Conservation (phyloP, 345 rosid genomes). For the Gossypioides kirkii region DNA sequence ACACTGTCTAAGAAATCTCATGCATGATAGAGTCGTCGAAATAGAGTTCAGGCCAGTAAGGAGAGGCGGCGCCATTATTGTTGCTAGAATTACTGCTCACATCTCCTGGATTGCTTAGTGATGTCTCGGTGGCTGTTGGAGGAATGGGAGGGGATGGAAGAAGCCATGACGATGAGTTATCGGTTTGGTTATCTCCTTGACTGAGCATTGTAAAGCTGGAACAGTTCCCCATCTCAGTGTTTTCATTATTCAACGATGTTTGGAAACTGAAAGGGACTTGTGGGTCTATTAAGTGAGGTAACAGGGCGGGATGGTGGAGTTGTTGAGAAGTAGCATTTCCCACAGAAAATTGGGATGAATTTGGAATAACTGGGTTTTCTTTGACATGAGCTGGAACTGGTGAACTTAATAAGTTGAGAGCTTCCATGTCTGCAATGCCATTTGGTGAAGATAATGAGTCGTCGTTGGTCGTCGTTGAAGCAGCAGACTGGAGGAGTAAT, state of each 20-base stretch:
- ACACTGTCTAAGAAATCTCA: slow-evolving; percentile 27
- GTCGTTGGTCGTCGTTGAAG: slow-evolving; percentile 15
- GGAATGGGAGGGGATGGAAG: slow-evolving; percentile 26
- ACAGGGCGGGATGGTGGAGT: slow-evolving; percentile 39
- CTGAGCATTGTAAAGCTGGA: slow-evolving; percentile 18
- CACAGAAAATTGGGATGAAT: slow-evolving; percentile 22
- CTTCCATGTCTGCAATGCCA: slow-evolving; percentile 34
- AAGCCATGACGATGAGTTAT: slow-evolving; percentile 23
- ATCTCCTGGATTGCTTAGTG: slow-evolving; percentile 36
- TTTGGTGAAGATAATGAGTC: slow-evolving; percentile 15
- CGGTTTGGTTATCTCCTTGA: slow-evolving; percentile 22
- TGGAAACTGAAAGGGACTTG: slow-evolving; percentile 49
- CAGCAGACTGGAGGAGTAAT: slow-evolving; percentile 33
- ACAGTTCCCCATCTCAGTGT: slow-evolving; percentile 27
- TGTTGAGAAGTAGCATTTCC: slow-evolving; percentile 36
- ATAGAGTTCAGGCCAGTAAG: slow-evolving; percentile 38
- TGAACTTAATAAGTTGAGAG: slow-evolving; percentile 26
- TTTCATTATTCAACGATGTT: slow-evolving; percentile 27
- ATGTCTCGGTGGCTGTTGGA: slow-evolving; percentile 25
- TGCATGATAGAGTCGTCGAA: slow-evolving; percentile 35
- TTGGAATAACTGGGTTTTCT: background rate
- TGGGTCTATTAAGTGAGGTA: slow-evolving; percentile 35
- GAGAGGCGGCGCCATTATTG: slow-evolving; percentile 35
- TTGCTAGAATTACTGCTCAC: slow-evolving; percentile 42
- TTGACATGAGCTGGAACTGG: slow-evolving; percentile 1